Evolutionary conservation across 768 basidiomycete species (phyloP), one percentile per base, ranked within the genome.

Genomic region (Lanmaoa pseudosensibilis): DNA sequence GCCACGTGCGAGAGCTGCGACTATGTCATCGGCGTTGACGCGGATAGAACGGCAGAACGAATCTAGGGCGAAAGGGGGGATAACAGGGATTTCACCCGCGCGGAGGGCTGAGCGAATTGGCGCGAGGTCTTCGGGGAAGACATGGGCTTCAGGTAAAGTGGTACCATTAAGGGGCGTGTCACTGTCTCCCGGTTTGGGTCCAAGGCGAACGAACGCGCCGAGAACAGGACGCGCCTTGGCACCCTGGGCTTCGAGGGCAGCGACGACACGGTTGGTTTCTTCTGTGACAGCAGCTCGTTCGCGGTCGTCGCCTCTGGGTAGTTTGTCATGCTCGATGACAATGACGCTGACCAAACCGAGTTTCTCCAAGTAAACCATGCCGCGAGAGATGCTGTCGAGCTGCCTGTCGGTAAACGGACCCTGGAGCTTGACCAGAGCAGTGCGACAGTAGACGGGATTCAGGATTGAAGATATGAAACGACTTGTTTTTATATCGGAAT

Each of bases 331-430:
- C 60, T 98, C 97, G 49, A 97, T 84, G 55, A 98, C 91, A 60
- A 99, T 92, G 64, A 99, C 94, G 60, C 90, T 90, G 64, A 98
- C 91, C 19, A 99, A 81, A 2, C 97, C 97, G 18, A 98, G 87
- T 69, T 95, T 96, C 72, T 96, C 92, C 46, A 99, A 83, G 70
- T 97, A 94, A 39, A 95, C 91, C 77, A 99, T 83, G 50, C 97
- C 97, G 39, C 88, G 83, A 39, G 90, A 86, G 62, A 99, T 92
- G 70, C 94, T 95, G 61, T 96, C 92, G 55, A 98, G 84, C 65
- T 98, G 97, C 9, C 86, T 81, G 73, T 96, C 89, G 11, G 85
- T 89, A 69, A 98, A 98, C 3, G 97, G 97, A 11, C 95, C 94
- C 71, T 98, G 97, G 3, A 98, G 77, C 74, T 98, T 98, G 64